Base-by-base conservation (phyloP, 768 basidiomycete species). In the Tubosaeta sp. region DNA sequence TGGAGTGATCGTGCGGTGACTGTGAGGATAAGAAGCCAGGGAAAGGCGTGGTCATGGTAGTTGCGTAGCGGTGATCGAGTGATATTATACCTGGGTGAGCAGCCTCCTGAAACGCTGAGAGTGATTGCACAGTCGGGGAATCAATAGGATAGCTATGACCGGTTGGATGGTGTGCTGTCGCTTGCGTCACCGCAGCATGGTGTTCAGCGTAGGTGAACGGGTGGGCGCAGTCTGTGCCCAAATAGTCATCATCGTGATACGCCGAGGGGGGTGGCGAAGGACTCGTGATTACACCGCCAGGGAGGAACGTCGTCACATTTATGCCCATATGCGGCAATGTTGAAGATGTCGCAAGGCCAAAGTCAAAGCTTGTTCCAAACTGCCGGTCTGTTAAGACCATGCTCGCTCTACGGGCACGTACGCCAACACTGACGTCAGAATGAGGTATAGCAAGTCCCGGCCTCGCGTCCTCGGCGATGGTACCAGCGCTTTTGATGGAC, bases 11-110 rank as follows among this genome's bases (percentile, higher is more conserved):
- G 31, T 58, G 63, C 48, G 58, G 61, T 48, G 62, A 64, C 55
- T 64, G 62, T 62, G 58, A 62, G 63, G 62, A 63, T 43, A 58
- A 46, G 61, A 51, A 66, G 63, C 56, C 54, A 65, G 63, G 63
- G 40, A 58, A 63, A 53, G 61, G 63, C 63, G 63, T 64, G 63
- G 63, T 48, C 50, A 56, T 46, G 22, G 19, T 51, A 56, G 51
- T 35, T 40, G 61, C 48, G 44, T 44, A 63, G 34, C 52, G 60
- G 49, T 54, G 64, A 64, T 66, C 63, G 52, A 64, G 53, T 35
- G 58, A 43, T 11, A 59, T 46, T 22, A 60, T 65, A 16, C 41
- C 27, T 46, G 46, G 55, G 50, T 51, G 54, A 60, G 48, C 38
- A 35, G 45, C 40, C 10, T 58, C 61, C 51, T 49, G 53, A 41